Conservation (phyloP, 768 basidiomycete genomes). For the Amanita fuliginea region DNA sequence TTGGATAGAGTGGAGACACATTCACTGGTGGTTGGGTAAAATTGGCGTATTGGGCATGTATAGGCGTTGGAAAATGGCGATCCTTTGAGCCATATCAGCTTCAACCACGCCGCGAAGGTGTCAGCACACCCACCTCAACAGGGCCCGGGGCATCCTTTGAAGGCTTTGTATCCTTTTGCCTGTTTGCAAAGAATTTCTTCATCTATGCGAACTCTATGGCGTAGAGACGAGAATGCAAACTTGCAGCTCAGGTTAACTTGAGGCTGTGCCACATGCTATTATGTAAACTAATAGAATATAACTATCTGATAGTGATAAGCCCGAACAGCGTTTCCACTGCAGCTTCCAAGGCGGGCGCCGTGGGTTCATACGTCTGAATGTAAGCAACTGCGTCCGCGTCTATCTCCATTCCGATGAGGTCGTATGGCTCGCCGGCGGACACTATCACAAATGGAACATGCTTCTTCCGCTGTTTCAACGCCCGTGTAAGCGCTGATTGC, state of each 20-base stretch:
- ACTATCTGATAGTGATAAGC: constrained; percentile 6
- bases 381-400: constrained; percentile 20
- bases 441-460: constrained; percentile 33
- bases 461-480: constrained; percentile 13
- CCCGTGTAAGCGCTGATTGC: constrained; percentile 23
- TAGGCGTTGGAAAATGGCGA: constrained; percentile 18
- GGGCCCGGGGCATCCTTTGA: constrained; percentile 17
- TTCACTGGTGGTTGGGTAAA: constrained; percentile 14
- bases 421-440: constrained; percentile 60
- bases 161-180: constrained; percentile 25
- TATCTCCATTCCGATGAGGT: constrained; percentile 24
- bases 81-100: constrained; percentile 17
- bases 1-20: constrained; percentile 7
- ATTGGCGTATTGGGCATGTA: constrained; percentile 27
- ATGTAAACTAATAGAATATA: constrained; percentile 3
- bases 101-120: background rate
- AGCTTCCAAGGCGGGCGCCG: constrained; percentile 34
- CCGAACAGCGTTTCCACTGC: constrained; percentile 30
- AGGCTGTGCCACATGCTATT: constrained; percentile 7
- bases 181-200: constrained; percentile 54
- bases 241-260: background rate
- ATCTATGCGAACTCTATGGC: constrained; percentile 18
- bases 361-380: constrained; percentile 52
- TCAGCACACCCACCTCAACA: constrained; percentile 19
- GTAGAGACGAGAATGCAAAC: background rate